phyloP scores from a whole-genome alignment of 2,329 filamentous ascomycete genomes.

The Kalaharituber pfeilii region DNA sequence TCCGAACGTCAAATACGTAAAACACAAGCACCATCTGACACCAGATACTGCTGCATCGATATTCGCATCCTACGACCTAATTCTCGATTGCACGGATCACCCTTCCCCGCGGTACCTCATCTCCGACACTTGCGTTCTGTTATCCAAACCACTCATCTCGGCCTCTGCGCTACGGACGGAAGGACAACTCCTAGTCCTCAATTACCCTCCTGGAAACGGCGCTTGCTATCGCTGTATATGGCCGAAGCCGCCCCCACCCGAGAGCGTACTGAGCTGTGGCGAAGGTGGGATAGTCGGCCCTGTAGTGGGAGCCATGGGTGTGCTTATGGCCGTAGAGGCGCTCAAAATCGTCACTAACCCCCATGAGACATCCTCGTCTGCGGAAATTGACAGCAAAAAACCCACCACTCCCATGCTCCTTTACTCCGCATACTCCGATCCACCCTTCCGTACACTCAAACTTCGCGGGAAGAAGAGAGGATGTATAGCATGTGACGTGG shows the following conservation, averaged over 20 bases:
- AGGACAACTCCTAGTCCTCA: constrained; percentile 77
- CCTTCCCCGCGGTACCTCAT: constrained; percentile 83
- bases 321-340: constrained; percentile 75
- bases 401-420: constrained; percentile 30
- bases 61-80: constrained; percentile 55
- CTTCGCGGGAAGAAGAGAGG: constrained; percentile 50
- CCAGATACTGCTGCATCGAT: constrained; percentile 50
- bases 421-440: constrained; percentile 36
- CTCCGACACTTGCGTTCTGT: constrained; percentile 70
- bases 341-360: constrained; percentile 55
- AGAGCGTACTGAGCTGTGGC: constrained; percentile 68
- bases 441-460: constrained; percentile 54
- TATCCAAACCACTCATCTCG: constrained; percentile 64
- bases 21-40: constrained; percentile 47
- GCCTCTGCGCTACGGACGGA: constrained; percentile 79
- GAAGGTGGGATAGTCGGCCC: constrained; percentile 87
- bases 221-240: constrained; percentile 94
- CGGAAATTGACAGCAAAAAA: neutral
- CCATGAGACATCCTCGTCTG: constrained; percentile 17
- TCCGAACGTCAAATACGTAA: constrained; percentile 46
- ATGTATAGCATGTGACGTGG: constrained; percentile 57
- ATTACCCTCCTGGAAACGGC: constrained; percentile 56
- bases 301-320: constrained; percentile 83
- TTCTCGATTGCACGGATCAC: constrained; percentile 91
- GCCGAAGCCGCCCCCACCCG: constrained; percentile 66